Percentiles rank a stretch among this genome's conserved stretches.
Conservation (phyloP, 2,329 filamentous ascomycete genomes). For the Magnaporthales sp. region DNA sequence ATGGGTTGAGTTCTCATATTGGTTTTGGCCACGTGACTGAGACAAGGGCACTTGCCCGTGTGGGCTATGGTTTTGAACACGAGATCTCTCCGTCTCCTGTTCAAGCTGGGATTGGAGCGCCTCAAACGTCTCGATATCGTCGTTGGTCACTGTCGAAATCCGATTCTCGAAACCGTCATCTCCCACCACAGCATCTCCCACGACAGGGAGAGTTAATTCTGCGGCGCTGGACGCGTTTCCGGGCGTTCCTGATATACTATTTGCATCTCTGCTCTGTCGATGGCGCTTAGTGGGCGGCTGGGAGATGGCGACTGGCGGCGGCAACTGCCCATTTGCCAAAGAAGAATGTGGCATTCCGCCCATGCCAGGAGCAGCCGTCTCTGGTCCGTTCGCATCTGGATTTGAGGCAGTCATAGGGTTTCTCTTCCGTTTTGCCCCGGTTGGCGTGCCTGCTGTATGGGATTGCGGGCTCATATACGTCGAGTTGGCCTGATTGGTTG, state of each 20-base stretch:
- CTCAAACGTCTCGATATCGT: constrained; percentile 18
- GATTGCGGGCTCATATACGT: constrained; percentile 2
- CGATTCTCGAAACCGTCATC: constrained; percentile 9
- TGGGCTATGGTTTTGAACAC: constrained; percentile 10
- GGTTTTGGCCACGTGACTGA: not conserved
- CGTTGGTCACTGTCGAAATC: constrained; percentile 7
- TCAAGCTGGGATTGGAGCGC: constrained; percentile 18
- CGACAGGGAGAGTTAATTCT: not conserved
- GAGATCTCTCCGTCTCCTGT: constrained; percentile 14
- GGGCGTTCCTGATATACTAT: not conserved
- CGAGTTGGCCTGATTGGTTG: constrained; percentile 3
- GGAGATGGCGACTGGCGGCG: constrained; percentile 13
- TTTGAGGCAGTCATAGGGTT: constrained; percentile 12
- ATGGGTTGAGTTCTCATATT: not conserved
- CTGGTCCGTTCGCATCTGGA: constrained; percentile 2
- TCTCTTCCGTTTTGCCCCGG: constrained; percentile 22
- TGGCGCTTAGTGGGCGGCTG: constrained; percentile 27
- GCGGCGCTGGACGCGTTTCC: not conserved
- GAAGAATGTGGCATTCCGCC: not conserved
- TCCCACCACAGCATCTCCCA: not conserved
- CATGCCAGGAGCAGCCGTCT: not conserved
- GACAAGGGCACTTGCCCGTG: not conserved
- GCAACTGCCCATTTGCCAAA: constrained; percentile 3
- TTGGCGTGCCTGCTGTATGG: constrained; percentile 3
- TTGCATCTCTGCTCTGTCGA: constrained; percentile 23